Evolutionary conservation across 805 yeast species (phyloP), one percentile per base, ranked within the genome.

Genomic region (Ogataea pignaliae): DNA sequence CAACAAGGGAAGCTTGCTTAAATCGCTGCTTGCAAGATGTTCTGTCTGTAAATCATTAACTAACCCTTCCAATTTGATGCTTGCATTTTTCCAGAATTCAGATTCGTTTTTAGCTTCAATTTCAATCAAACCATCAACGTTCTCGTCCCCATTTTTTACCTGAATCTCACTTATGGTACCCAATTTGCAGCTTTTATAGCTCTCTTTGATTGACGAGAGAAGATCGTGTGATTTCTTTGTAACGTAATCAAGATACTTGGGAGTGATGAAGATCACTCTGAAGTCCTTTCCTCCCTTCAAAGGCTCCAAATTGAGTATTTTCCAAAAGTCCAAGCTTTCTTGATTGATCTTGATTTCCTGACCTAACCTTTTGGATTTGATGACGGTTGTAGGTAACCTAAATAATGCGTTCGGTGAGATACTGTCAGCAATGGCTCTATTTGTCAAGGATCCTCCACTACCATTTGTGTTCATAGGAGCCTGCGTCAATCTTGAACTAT

Each of bases 281-380:
- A 82, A 75, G 45, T 75, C 66, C 48, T 83, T 82, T 1, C 65
- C 60, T 1, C 72, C 73, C 18, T 61, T 58, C 8, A 74, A 53
- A 0, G 91, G 87, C 36, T 73, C 72, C 40, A 85, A 69, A 45
- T 78, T 75, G 52, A 85, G 56, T 36, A 71, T 64, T 52, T 69
- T 79, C 89, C 83, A 83, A 54, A 74, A 75, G 46, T 63, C 60
- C 14, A 74, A 60, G 39, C 76, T 79, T 29, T 71, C 66, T 52
- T 72, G 71, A 57, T 72, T 79, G 35, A 75, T 68, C 30, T 68
- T 73, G 45, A 70, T 64, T 28, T 59, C 67, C 40, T 71, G 67
- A 38, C 70, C 66, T 40, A 64, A 42, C 16, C 74, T 50, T 44
- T 58, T 64, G 3, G 69, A 63, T 34, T 57, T 67, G 14, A 70